Base-by-base conservation (phyloP, 1,284 basidiomycete genomes). In the Microbotryum lychnidis-dioicae region DNA sequence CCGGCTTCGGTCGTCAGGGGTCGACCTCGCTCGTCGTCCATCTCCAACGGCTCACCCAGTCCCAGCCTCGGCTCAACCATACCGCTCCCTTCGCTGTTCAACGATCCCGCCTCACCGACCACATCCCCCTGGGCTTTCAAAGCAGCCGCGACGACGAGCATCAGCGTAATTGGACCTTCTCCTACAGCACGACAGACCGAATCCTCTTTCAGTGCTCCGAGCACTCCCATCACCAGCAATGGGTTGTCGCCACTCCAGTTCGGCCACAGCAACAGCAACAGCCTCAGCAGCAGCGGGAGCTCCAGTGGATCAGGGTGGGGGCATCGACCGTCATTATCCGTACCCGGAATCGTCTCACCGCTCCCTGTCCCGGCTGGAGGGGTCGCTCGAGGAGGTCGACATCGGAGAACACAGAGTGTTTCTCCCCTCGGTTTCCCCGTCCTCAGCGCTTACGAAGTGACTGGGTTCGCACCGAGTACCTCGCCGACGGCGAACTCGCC, bases 371-470 rank as follows among this genome's bases (percentile, higher is more conserved):
- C 50, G 1, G 60, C 65, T 2, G 65, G 60, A 23, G 31, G 50
- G 4, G 63, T 57, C 1, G 60, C 51, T 1, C 53, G 58, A 42
- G 57, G 57, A 16, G 56, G 62, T 3, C 50, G 65, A 4, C 65
- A 67, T 60, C 60, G 65, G 6, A 53, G 65, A 37, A 67, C 62
- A 23, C 65, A 67, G 46, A 60, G 58, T 47, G 65, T 67, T 50
- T 56, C 53, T 46, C 65, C 65, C 6, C 65, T 63, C 3, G 65
- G 63, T 0, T 67, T 65, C 16, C 59, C 62, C 20, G 50, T 47
- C 21, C 25, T 59, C 46, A 49, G 44, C 53, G 37, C 42, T 21
- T 7, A 44, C 20, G 55, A 42, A 6, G 45, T 25, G 18, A 54
- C 50, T 4, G 63, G 63, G 10, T 58, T 61, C n/a, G 50, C 51